phyloP scores from a whole-genome alignment of 1,284 basidiomycete species.

The Heterobasidion occidentale region DNA sequence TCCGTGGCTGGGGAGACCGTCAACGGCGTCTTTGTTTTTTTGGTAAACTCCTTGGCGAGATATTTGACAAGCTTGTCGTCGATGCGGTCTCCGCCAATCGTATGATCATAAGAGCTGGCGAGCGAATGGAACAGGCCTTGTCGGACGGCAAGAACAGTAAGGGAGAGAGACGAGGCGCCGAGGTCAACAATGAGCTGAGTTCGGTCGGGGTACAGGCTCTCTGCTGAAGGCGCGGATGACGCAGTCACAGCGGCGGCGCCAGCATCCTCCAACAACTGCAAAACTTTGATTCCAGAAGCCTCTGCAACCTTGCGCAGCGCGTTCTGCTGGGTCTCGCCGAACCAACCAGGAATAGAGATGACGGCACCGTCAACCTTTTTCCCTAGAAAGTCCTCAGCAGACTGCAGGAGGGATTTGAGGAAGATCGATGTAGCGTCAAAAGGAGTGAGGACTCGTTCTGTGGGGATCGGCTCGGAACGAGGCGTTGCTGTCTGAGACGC shows the following conservation, averaged over 20 bases:
- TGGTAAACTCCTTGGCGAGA: slow-evolving; percentile 96
- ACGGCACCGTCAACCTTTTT: slow-evolving; percentile 76
- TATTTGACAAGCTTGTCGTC: slow-evolving; percentile 83
- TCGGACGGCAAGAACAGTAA: slow-evolving; percentile 59
- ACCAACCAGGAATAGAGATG: slow-evolving; percentile 77
- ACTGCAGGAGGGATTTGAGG: slow-evolving; percentile 77
- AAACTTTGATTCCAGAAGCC: slow-evolving; percentile 78
- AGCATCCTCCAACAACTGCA: slow-evolving; percentile 83
- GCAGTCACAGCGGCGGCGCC: slow-evolving; percentile 67
- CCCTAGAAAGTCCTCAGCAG: slow-evolving; percentile 92
- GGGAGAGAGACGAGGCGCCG: slow-evolving; percentile 55
- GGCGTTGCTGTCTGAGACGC: slow-evolving; percentile 69
- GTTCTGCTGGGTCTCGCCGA: slow-evolving; percentile 59
- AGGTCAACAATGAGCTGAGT: slow-evolving; percentile 70
- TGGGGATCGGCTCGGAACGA: slow-evolving; percentile 71
- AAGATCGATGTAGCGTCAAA: slow-evolving; percentile 85
- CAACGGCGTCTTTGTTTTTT: slow-evolving; percentile 86
- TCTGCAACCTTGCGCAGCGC: slow-evolving; percentile 71
- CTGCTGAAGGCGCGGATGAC: slow-evolving; percentile 35
- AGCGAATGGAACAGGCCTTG: slow-evolving; percentile 59
- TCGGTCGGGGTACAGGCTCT: slow-evolving; percentile 42
- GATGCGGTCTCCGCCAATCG: slow-evolving; percentile 55
- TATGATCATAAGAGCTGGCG: slow-evolving; percentile 35
- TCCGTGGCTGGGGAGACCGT: slow-evolving; percentile 51
- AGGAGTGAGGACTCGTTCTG: slow-evolving; percentile 73